Evolutionary conservation across 352 stramenopile genomes (phyloP).

Genomic region (Globisporangium radiosum): DNA sequence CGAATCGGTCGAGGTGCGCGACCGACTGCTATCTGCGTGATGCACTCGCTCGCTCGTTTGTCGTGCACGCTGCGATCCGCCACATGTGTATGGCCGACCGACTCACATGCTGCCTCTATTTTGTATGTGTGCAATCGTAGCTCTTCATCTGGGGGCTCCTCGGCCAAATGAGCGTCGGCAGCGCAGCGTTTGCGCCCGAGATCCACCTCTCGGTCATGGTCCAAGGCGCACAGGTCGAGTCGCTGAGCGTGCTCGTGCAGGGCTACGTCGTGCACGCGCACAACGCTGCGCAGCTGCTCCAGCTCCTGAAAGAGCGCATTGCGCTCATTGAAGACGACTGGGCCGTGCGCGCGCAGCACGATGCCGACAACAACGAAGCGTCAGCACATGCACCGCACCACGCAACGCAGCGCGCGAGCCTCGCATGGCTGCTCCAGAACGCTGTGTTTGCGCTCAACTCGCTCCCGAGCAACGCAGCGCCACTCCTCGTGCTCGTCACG

Average conservation of each 20-base stretch:
- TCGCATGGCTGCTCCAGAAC: conserved; percentile 82
- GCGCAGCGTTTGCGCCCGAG: conserved; percentile 44
- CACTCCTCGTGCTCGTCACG: conserved; percentile 78
- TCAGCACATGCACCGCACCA: conserved; percentile 3
- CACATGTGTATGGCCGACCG: neutral
- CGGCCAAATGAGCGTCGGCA: conserved; percentile 48
- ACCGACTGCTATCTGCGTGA: neutral
- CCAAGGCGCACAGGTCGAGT: conserved; percentile 72
- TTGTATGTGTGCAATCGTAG: conserved; percentile 17
- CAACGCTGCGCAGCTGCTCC: conserved; percentile 53
- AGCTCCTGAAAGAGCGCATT: conserved; percentile 68
- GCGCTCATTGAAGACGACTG: conserved; percentile 81
- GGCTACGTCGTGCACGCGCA: conserved; percentile 59
- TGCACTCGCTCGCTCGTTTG: neutral
- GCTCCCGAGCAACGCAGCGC: conserved; percentile 61
- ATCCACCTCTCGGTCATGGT: conserved; percentile 79
- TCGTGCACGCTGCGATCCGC: no score
- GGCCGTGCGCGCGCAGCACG: conserved; percentile 34
- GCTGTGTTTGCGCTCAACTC: conserved; percentile 84
- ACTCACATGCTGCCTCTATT: neutral
- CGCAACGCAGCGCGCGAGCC: conserved; percentile 27
- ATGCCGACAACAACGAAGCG: conserved; percentile 8
- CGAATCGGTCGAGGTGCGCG: conserved; percentile 55
- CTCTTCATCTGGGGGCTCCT: conserved; percentile 70
- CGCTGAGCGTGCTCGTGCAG: conserved; percentile 76